Base-by-base conservation (phyloP, 208 protist genomes). In the Plasmodiophora brassicae region DNA sequence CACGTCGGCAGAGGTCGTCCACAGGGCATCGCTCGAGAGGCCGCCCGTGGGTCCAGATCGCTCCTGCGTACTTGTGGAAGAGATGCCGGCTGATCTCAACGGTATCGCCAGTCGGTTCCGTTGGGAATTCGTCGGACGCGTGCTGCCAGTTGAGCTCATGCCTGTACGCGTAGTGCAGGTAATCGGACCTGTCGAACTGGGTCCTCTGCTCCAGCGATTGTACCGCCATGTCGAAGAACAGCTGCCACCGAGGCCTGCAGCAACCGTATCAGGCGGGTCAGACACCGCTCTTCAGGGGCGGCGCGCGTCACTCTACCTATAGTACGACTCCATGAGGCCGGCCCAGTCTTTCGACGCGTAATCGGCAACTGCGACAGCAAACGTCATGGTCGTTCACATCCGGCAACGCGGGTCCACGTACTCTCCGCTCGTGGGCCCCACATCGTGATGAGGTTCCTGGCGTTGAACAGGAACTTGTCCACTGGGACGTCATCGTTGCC, bases 391-490 rank as follows among this genome's bases (percentile, higher is more conserved):
- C 65, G 20, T n/a, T 5, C 14, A 5, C 32, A 78, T 5, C n/a
- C 65, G n/a, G n/a, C n/a, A n/a, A n/a, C n/a, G n/a, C n/a, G n/a
- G n/a, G n/a, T n/a, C n/a, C n/a, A n/a, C n/a, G n/a, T n/a, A n/a
- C n/a, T n/a, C n/a, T n/a, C n/a, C n/a, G n/a, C 5, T 78, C 5
- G 5, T 78, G 32, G 65, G 5, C 20, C n/a, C 41, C 5, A 78
- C 35, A 94, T 54, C 1, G 92, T 94, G 88, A 94, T 71, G 57
- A 93, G 92, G 38, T 93, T 93, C 22, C 90, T 36, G 0, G 92
- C 92, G 85, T 94, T 94, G 65, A 91, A 94, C 46, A 93, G 88
- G 50, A 43, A 91, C 10, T 44, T 85, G 20, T 50, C 88, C 14
- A 44, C 45, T 1, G 38, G 36, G 0, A 1, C 41, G 10, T 20